Percentiles rank a stretch among this genome's conserved stretches.
These are phyloP conservation scores for Claviceps spartinae DNA, from an alignment of 2,329 filamentous ascomycete genomes.

Conservation along the genomic window DNA sequence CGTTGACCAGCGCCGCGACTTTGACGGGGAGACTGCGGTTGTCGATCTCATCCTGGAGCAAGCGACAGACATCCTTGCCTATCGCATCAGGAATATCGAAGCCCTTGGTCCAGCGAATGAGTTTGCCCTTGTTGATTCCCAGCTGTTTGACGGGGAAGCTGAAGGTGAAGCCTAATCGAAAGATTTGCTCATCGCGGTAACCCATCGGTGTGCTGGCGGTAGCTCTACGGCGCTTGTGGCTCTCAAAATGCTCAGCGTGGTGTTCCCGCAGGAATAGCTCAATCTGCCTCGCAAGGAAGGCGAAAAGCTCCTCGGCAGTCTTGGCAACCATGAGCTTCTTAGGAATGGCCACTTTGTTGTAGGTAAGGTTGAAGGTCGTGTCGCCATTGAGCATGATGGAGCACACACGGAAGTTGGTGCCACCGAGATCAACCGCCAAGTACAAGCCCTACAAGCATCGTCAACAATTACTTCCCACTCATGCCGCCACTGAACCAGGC, in stretches of 20 bases:
- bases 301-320: constrained; percentile 75
- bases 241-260: constrained; percentile 74
- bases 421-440: constrained; percentile 92
- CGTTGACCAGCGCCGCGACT: constrained; percentile 93
- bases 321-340: constrained; percentile 81
- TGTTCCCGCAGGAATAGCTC: constrained; percentile 76
- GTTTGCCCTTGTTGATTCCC: constrained; percentile 85
- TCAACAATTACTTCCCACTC: not conserved
- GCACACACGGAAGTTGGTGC: constrained; percentile 96
- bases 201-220: constrained; percentile 45
- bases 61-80: constrained; percentile 83
- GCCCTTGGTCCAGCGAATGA: constrained; percentile 97
- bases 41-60: constrained; percentile 85
- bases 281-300: constrained; percentile 86
- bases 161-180: constrained; percentile 96
- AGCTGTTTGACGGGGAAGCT: constrained; percentile 91
- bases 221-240: constrained; percentile 50
- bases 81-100: constrained; percentile 93
- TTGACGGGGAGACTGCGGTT: constrained; percentile 73
- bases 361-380: constrained; percentile 86
- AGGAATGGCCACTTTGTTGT: constrained; percentile 84
- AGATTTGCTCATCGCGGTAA: constrained; percentile 60
- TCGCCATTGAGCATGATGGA: constrained; percentile 88
- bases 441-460: constrained; percentile 59
- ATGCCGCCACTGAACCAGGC: not conserved